Percentiles rank a stretch among this genome's conserved stretches.
phyloP scores from a whole-genome alignment of 257 asterid species.

The Ehretia macrophylla region DNA sequence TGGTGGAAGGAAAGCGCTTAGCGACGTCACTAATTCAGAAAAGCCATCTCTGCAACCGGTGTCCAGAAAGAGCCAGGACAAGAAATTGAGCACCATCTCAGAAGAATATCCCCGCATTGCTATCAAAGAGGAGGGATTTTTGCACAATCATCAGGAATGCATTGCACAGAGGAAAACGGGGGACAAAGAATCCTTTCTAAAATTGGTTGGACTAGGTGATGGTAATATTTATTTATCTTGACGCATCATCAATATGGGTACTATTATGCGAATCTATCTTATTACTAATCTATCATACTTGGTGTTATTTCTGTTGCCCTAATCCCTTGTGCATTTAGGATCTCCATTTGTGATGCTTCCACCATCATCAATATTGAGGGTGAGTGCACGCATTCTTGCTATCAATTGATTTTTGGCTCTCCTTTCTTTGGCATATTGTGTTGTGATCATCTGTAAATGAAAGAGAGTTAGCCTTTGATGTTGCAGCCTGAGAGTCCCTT shows the following conservation, averaged over 20 bases:
- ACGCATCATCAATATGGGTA: no score
- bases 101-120: slow-evolving; percentile 31
- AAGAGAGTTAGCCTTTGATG: background rate
- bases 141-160: slow-evolving; percentile 82
- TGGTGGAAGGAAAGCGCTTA: slow-evolving; percentile 67
- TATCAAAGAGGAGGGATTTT: slow-evolving; percentile 51
- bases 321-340: slow-evolving; percentile 5
- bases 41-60: slow-evolving; percentile 42
- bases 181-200: slow-evolving; percentile 53
- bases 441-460: background rate
- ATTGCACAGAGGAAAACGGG: slow-evolving; percentile 40
- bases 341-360: slow-evolving; percentile 26
- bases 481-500: slow-evolving; percentile 25
- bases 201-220: slow-evolving; percentile 59
- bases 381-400: slow-evolving; percentile 15
- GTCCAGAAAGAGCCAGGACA: slow-evolving; percentile 25
- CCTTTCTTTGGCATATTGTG: no score
- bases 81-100: slow-evolving; percentile 35
- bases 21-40: slow-evolving; percentile 70
- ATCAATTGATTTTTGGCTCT: no score
- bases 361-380: slow-evolving; percentile 38
- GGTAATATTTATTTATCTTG: no score
- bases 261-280: no score
- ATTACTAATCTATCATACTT: no score
- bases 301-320: no score